Evolutionary conservation across 495 filamentous ascomycete species (phyloP).

Genomic region (Apiosordaria backusii): DNA sequence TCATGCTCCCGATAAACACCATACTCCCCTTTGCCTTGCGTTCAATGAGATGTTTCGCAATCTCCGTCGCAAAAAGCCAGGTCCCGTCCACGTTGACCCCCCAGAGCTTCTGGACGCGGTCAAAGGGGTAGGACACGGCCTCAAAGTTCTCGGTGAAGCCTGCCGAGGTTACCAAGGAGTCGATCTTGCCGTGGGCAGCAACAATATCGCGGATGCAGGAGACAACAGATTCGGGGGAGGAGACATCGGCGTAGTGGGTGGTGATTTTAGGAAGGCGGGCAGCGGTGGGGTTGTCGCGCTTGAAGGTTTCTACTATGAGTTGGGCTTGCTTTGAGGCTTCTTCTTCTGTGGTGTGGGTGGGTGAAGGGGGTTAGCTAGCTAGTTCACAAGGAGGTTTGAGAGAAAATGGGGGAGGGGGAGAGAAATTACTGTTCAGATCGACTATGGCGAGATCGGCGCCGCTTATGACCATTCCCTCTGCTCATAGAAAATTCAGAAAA

Average conservation of each 20-base stretch:
- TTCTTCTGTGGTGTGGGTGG: slow-evolving; percentile 53
- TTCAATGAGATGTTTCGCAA: slow-evolving; percentile 86
- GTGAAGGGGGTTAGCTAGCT: too few species aligned
- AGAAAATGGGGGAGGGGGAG: too few species aligned
- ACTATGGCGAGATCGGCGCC: slow-evolving; percentile 90
- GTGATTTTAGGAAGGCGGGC: slow-evolving; percentile 74
- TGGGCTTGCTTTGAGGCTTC: slow-evolving; percentile 76
- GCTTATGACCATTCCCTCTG: slow-evolving; percentile 72
- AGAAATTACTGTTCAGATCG: slow-evolving; percentile 77
- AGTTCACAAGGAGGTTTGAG: background rate
- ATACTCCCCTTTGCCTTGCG: slow-evolving; percentile 76
- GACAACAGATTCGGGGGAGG: slow-evolving; percentile 71
- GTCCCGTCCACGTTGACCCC: slow-evolving; percentile 93
- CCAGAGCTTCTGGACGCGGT: slow-evolving; percentile 88
- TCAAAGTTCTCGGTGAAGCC: slow-evolving; percentile 96
- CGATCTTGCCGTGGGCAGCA: slow-evolving; percentile 70
- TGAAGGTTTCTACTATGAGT: slow-evolving; percentile 67
- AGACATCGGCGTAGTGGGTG: slow-evolving; percentile 84
- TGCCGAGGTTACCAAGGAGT: slow-evolving; percentile 90
- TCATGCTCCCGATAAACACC: slow-evolving; percentile 96
- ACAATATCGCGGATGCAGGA: slow-evolving; percentile 64
- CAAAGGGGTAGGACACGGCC: slow-evolving; percentile 80
- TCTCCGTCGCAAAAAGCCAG: slow-evolving; percentile 78
- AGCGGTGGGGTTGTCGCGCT: slow-evolving; percentile 68
- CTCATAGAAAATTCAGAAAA: too few species aligned